Conservation (phyloP, 2,329 filamentous ascomycete genomes). For the Ophiostoma sp. region DNA sequence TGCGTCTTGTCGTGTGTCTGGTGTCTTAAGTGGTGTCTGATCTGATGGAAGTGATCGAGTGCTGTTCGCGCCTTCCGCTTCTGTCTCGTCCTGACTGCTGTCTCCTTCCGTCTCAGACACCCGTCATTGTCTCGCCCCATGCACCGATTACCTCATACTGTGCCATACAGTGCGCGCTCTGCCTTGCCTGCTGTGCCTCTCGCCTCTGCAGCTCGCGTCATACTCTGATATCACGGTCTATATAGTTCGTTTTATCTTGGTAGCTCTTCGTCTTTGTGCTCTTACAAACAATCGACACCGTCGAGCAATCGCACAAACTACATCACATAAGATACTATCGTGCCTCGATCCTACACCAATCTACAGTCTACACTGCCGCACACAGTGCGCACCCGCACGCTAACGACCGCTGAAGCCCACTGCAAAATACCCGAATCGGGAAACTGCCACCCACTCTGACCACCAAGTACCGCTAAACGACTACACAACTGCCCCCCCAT, state of each 20-base stretch:
- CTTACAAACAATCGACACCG: background rate
- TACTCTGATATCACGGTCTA: background rate
- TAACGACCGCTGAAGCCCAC: background rate
- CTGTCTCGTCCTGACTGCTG: background rate
- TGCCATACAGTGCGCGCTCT: conserved; percentile 5
- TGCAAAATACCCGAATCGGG: conserved; percentile 1
- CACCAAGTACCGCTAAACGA: conserved; percentile 1
- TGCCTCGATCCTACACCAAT: background rate
- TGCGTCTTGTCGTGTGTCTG: background rate
- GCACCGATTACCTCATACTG: conserved; percentile 6
- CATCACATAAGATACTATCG: background rate
- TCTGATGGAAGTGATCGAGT: background rate
- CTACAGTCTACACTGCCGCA: background rate
- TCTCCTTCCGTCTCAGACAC: background rate
- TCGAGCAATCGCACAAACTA: background rate
- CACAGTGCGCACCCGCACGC: background rate
- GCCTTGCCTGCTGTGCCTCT: background rate
- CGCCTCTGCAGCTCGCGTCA: background rate
- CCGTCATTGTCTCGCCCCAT: background rate
- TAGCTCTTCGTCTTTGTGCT: background rate
- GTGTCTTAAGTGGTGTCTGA: background rate
- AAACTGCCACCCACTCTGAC: conserved; percentile 6
- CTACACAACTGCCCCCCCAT: conserved; percentile 2
- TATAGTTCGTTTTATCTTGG: background rate
- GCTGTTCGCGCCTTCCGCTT: background rate